phyloP scores from a whole-genome alignment of 805 yeast genomes.

The Myxozyma sirexii region DNA sequence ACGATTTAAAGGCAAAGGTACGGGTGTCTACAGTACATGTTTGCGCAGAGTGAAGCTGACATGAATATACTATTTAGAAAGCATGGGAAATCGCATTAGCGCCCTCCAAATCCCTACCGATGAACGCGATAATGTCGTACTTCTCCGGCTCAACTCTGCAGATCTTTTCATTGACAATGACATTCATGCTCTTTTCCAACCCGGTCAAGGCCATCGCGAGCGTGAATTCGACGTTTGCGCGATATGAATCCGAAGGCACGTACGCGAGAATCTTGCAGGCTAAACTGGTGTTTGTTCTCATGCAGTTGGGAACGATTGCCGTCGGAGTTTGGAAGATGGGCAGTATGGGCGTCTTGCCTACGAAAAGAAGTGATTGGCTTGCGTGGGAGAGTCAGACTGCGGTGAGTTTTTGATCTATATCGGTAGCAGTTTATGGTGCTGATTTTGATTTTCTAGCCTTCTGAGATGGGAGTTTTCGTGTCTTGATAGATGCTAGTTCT shows the following conservation, averaged over 20 bases:
- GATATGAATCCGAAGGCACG: constrained; percentile 39
- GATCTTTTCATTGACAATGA: constrained; percentile 87
- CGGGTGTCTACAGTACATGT: neutral
- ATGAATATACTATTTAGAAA: too few relatives aligned
- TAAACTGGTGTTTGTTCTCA: constrained; percentile 52
- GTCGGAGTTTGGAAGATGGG: constrained; percentile 86
- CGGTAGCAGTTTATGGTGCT: neutral
- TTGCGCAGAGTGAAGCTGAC: too few relatives aligned
- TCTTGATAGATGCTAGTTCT: neutral
- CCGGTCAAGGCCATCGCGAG: constrained; percentile 73
- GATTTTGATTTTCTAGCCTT: neutral
- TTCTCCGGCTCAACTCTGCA: constrained; percentile 92
- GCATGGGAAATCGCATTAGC: constrained; percentile 85
- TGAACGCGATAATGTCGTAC: constrained; percentile 87
- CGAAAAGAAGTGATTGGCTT: constrained; percentile 86
- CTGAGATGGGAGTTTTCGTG: constrained; percentile 17
- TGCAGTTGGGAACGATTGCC: constrained; percentile 58
- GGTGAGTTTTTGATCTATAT: constrained; percentile 5
- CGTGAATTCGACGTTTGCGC: constrained; percentile 58
- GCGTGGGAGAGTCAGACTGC: constrained; percentile 62
- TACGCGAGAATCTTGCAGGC: constrained; percentile 43
- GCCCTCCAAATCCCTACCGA: constrained; percentile 85
- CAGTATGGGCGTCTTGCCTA: constrained; percentile 89
- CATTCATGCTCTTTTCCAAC: constrained; percentile 75
- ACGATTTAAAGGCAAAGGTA: constrained; percentile 34